Percentiles rank a stretch among this genome's conserved stretches.
These are phyloP conservation scores for Aspergillus latus DNA, from an alignment of 2,329 filamentous ascomycete species.

Conservation along the genomic window DNA sequence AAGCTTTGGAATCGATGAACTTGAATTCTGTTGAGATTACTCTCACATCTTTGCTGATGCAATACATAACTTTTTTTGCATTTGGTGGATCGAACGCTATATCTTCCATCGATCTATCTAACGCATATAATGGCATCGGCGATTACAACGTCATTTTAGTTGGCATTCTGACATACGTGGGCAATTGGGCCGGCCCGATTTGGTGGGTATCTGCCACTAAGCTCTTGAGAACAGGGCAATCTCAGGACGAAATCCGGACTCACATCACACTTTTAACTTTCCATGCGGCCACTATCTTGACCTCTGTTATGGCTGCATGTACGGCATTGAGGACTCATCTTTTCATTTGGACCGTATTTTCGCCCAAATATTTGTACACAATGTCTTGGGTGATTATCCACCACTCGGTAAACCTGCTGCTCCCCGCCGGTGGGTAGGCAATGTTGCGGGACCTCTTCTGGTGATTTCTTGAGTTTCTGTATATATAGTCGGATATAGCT, in stretches of 20 bases:
- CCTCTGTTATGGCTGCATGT: slow-evolving; percentile 85
- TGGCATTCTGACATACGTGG: slow-evolving; percentile 76
- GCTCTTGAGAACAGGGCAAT: slow-evolving; percentile 26
- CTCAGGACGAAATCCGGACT: slow-evolving; percentile 35
- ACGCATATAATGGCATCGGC: slow-evolving; percentile 87
- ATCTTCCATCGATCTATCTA: slow-evolving; percentile 90
- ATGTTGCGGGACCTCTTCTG: not conserved
- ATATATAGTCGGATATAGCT: too few species aligned
- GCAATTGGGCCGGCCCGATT: slow-evolving; percentile 88
- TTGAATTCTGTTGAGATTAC: slow-evolving; percentile 59
- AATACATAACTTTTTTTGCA: slow-evolving; percentile 83
- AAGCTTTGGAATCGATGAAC: slow-evolving; percentile 48
- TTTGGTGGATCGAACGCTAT: slow-evolving; percentile 92
- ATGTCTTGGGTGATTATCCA: slow-evolving; percentile 84
- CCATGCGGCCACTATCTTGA: slow-evolving; percentile 65
- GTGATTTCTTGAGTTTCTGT: too few species aligned
- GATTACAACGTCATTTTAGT: slow-evolving; percentile 80
- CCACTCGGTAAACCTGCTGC: slow-evolving; percentile 70
- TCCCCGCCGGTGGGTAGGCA: not conserved
- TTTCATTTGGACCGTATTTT: slow-evolving; percentile 99
- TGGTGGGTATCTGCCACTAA: slow-evolving; percentile 74
- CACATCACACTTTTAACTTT: slow-evolving; percentile 66
- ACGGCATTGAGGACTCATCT: slow-evolving; percentile 80
- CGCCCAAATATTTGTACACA: slow-evolving; percentile 90
- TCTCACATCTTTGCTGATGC: slow-evolving; percentile 70